phyloP scores from a whole-genome alignment of 1,139 yeast species.

The Candida freyschussii region DNA sequence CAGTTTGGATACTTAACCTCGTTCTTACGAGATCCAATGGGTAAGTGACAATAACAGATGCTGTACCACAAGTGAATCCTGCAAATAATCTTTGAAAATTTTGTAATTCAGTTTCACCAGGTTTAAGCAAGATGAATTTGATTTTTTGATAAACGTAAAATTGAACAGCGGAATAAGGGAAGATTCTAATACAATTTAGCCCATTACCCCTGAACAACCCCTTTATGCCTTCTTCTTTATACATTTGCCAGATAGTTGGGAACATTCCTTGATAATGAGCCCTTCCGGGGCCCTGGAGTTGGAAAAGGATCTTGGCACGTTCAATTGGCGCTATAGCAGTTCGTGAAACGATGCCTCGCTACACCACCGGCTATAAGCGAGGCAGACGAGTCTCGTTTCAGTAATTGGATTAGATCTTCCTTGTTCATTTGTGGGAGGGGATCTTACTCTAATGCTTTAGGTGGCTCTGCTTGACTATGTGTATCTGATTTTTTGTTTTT shows the following conservation, averaged over 20 bases:
- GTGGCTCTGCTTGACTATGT: too few relatives aligned
- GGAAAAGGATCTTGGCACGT: conserved; percentile 86
- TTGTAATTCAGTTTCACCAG: conserved; percentile 36
- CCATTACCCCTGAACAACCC: conserved; percentile 92
- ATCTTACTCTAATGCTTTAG: too few relatives aligned
- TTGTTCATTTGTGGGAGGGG: not conserved
- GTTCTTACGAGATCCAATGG: conserved; percentile 92
- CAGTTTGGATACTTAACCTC: conserved; percentile 83
- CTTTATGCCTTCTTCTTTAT: conserved; percentile 82
- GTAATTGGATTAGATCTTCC: conserved; percentile 16
- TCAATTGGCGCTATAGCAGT: conserved; percentile 95
- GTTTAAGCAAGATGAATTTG: conserved; percentile 44
- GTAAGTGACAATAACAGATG: conserved; percentile 79
- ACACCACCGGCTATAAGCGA: conserved; percentile 73
- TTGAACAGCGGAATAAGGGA: conserved; percentile 95
- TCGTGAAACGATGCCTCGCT: conserved; percentile 87
- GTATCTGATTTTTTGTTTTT: too few relatives aligned
- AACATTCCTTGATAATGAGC: conserved; percentile 69
- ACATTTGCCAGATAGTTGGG: conserved; percentile 72
- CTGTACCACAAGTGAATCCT: conserved; percentile 79
- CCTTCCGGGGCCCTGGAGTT: conserved; percentile 76
- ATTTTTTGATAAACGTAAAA: conserved; percentile 78
- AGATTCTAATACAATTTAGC: conserved; percentile 79
- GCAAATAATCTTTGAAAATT: conserved; percentile 60
- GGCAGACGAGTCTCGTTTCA: conserved; percentile 48